Evolutionary conservation across 192 early-diverging fungal species (phyloP), one percentile per base, ranked within the genome.

Genomic region (Coemansia umbellata): DNA sequence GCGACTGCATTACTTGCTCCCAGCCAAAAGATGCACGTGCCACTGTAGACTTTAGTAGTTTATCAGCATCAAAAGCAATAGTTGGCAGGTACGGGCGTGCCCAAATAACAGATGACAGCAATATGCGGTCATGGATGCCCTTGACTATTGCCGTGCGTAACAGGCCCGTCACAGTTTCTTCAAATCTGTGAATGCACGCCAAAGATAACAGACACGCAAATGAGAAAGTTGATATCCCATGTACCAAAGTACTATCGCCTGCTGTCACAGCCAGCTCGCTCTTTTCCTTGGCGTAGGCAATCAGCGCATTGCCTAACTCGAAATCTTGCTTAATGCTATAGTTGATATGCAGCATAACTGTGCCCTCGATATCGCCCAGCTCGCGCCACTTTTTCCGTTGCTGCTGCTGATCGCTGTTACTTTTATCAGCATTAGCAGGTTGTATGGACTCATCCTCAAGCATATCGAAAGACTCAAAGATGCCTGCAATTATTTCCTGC

Each of bases 311-410:
- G 37, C 71, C 53, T 11, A 69, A 45, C 55, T 80, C 82, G 60
- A 86, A 82, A 63, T 90, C 86, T 63, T 90, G 88, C 42, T 83
- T 85, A 22, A 87, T 79, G 19, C 80, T 82, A 50, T 85, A 88
- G 55, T 74, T 80, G 30, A 90, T 74, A 49, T 90, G 85, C 40
- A 88, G 74, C 60, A 90, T 80, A 8, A 85, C 82, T 0, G 82
- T 85, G 19, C 84, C 86, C 49, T 87, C 83, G 27, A 83, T 81
- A 4, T 76, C 80, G 33, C 70, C 77, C 31, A 83, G 55, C 59
- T 78, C 55, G 37, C 56, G 59, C 49, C 54, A 54, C 35, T 37
- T 37, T 18, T 47, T 58, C 23, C 22, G 37, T 15, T 18, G 42
- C 61, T 43, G 36, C 28, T 37, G 26, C 50, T 17, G 24, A 18